phyloP scores from a whole-genome alignment of 345 rosid species.

The Cardamine resedifolia region DNA sequence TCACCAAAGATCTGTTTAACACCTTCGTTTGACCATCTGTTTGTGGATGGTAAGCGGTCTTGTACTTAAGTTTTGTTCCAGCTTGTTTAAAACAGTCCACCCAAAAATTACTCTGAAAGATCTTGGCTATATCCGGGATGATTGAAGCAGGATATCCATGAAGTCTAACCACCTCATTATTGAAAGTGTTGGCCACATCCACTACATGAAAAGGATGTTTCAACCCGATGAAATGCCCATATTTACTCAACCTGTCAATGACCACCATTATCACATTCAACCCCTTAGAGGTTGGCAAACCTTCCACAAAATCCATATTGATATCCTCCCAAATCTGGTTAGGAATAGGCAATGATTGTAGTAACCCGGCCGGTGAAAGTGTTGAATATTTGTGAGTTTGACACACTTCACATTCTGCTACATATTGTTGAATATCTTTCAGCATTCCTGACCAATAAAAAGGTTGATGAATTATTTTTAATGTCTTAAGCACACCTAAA shows the following conservation, averaged over 20 bases:
- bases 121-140: not conserved
- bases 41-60: too few species aligned
- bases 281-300: rapidly evolving
- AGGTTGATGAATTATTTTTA: not conserved
- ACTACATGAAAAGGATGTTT: not conserved
- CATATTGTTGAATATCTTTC: rapidly evolving
- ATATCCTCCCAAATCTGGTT: not conserved
- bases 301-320: not conserved
- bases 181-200: not conserved
- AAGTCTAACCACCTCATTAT: rapidly evolving
- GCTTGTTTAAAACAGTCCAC: not conserved
- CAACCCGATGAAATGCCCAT: not conserved
- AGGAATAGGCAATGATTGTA: not conserved
- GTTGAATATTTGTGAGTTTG: not conserved
- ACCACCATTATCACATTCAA: not conserved
- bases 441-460: not conserved
- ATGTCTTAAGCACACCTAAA: not conserved
- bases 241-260: not conserved
- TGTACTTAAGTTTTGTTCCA: too few species aligned
- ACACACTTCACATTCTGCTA: rapidly evolving
- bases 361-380: rapidly evolving
- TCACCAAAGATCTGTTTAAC: too few species aligned
- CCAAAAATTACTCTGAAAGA: too few species aligned
- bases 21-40: too few species aligned
- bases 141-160: not conserved